Evolutionary conservation across 2,329 filamentous ascomycete genomes (phyloP).

Genomic region (Fusarium heterosporum): DNA sequence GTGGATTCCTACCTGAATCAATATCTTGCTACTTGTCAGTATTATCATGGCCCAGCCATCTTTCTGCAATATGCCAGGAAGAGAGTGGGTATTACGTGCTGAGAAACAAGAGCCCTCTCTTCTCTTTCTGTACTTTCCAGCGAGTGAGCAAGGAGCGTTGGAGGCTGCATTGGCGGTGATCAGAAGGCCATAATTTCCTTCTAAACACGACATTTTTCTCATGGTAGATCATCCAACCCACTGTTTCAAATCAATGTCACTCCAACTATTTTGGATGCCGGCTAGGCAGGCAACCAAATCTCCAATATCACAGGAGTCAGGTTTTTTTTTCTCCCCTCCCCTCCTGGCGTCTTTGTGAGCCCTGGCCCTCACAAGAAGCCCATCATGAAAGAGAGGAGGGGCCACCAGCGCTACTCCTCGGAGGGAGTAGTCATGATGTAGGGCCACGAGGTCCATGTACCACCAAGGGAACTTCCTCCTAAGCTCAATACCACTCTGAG

Average conservation of each 20-base stretch:
- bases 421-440: constrained; percentile 36
- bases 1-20: constrained; percentile 19
- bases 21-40: constrained; percentile 1
- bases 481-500: constrained; percentile 13
- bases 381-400: constrained; percentile 39
- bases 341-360: constrained; percentile 18
- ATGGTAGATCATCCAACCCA: constrained; percentile 25
- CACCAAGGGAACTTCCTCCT: constrained; percentile 19
- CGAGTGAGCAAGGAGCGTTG: constrained; percentile 11
- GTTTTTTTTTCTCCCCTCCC: background rate
- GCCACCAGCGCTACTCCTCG: constrained; percentile 26
- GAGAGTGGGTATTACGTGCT: background rate
- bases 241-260: constrained; percentile 18
- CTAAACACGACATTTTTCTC: constrained; percentile 6
- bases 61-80: background rate
- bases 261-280: constrained; percentile 22
- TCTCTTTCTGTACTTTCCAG: constrained; percentile 1
- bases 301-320: constrained; percentile 11
- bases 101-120: constrained; percentile 17
- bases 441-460: constrained; percentile 37
- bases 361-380: constrained; percentile 27
- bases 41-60: constrained; percentile 1
- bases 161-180: constrained; percentile 28
- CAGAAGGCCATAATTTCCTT: constrained; percentile 32
- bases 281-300: background rate